These are phyloP conservation scores for Trypanosoma lewisi DNA, from an alignment of 208 protist species.

Conservation along the genomic window DNA sequence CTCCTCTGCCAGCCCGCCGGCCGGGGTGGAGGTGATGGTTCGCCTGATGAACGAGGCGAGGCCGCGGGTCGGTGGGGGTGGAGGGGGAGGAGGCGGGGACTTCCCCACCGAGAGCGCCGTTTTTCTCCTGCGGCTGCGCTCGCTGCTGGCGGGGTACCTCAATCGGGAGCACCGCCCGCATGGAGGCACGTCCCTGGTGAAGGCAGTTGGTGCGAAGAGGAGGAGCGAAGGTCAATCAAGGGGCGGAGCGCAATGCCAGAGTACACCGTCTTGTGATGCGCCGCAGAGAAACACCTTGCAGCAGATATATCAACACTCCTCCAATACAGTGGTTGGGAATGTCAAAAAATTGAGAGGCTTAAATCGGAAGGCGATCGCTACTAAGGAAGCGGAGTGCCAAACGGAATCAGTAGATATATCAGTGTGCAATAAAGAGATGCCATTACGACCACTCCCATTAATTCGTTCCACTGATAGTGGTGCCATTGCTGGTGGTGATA, in stretches of 20 bases:
- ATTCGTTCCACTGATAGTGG: no score
- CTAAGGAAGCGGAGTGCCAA: conserved; percentile 7
- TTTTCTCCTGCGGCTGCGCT: conserved; percentile 4
- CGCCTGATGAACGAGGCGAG: conserved; percentile 3
- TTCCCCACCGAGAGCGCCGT: conserved; percentile 17
- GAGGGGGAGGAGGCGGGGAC: not conserved
- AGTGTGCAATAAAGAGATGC: no score
- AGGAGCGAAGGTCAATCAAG: not conserved
- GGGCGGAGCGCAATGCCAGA: not conserved
- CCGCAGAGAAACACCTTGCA: not conserved
- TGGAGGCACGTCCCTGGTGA: not conserved
- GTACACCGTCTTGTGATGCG: not conserved
- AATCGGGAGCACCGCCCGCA: not conserved
- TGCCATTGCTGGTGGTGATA: no score
- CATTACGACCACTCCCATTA: no score
- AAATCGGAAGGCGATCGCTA: not conserved
- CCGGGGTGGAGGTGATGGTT: not conserved
- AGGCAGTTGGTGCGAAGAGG: not conserved
- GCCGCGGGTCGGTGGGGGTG: not conserved
- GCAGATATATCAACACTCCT: not conserved
- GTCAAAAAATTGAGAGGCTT: not conserved
- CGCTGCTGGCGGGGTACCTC: not conserved
- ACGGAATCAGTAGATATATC: not conserved
- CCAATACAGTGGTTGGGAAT: not conserved
- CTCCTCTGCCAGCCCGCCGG: no score